Evolutionary conservation across 73 alveolate species (phyloP), one percentile per base, ranked within the genome.

Genomic region (Symbiodinium pilosum): DNA sequence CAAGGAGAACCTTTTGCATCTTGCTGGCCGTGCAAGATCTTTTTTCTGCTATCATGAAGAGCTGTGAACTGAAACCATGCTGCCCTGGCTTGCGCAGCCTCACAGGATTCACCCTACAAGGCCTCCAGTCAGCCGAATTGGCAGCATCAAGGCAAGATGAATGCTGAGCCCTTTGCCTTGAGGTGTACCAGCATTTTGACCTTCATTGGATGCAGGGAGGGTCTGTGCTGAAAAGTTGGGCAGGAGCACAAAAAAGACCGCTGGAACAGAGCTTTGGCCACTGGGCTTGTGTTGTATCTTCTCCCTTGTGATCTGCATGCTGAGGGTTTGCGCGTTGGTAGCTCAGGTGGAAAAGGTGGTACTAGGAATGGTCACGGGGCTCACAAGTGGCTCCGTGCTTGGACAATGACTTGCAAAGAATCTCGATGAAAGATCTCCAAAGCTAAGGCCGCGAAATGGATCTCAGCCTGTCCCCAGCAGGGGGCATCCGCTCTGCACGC

Each of bases 401-500:
- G 81, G 38, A 64, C 81, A 7, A 64, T 26, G 41, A 64, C 40
- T 4, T 9, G 81, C 2, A 18, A 64, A 64, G 77, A 32, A 64
- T n/a, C n/a, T n/a, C n/a, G n/a, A n/a, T n/a, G n/a, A n/a, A n/a
- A n/a, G n/a, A 75, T 3, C 43, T 36, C 44, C n/a, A 21, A 75
- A 75, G 47, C 86, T 36, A 30, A 75, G 86, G 86, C 30, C 86
- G 30, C 51, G 86, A 38, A 36, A 54, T 71, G 39, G 64, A 2
- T 3, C 34, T 32, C 43, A 84, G 42, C 52, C 93, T 34, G 81
- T 64, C 18, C 24, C 21, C 24, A 39, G 39, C n/a, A 3, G 24
- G 30, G 77, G 93, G n/a, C 93, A 84, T 38, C 93, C 93, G 39
- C 73, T 43, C 8, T 84, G 93, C 93, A 84, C 93, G 14, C 93